Evolutionary conservation across 257 asterid genomes (phyloP), one percentile per base, ranked within the genome.

Genomic region (Gentiana dahurica): DNA sequence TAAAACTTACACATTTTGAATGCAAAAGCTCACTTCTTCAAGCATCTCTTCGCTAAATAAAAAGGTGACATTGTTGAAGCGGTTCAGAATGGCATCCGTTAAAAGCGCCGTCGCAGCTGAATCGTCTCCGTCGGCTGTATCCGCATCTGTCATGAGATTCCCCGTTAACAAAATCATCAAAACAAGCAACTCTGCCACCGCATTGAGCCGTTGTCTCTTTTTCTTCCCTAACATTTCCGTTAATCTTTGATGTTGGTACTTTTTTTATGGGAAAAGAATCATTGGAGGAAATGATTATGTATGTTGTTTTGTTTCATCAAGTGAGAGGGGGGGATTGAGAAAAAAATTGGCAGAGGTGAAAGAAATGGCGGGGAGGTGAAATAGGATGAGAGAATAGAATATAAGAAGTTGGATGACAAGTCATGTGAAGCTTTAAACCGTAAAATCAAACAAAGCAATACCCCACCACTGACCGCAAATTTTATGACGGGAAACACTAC

Each of bases 341-440:
- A 55, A 53, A 44, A 45, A 64, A 55, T 38, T 51, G 50, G 41
- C 51, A 46, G 67, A 33, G 60, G 70, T 62, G 72, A 34, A 74
- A 80, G 89, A 83, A 81, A 85, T 77, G 97, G 97, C 78, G 86
- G 85, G 81, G 89, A 82, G 95, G 41, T 66, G 80, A 82, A 80
- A 48, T 49, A 13, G 49, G 61, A 55, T 15, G 75, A 35, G 70
- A 53, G 60, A 64, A 35, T 58, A n/a, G 50, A 13, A 46, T 41
- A 49, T 54, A 60, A 41, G 49, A 71, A 71, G 57, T 8, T 5
- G 45, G 45, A 39, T 24, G 24, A 24, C 24, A 24, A 24, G 24
- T 24, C 24, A 24, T 24, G 24, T 24, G 24, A 24, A 24, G 24
- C 24, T 24, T 24, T 24, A 24, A 24, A 24, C 24, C 24, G 24